A percentile compares a stretch with the other conserved stretches of the same genome.
Evolutionary conservation across 2,329 filamentous ascomycete genomes (phyloP).

Genomic region (Clarireedia monteithiana): DNA sequence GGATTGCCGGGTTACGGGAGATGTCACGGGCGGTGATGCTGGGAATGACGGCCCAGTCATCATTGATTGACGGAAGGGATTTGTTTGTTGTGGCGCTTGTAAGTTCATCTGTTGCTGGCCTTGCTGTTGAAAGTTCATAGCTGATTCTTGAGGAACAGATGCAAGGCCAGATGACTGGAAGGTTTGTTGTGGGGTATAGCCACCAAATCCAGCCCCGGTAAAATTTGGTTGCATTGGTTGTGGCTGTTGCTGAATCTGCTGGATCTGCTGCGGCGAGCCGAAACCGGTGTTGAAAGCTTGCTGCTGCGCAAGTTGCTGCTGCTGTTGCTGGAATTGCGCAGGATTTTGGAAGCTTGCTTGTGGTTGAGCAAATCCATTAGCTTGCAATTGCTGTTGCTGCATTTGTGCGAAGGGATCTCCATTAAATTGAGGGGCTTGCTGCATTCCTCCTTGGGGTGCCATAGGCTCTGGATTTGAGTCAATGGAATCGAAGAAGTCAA

Average conservation of each 20-base stretch:
- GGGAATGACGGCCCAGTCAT: constrained; percentile 42
- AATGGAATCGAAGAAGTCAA: constrained; percentile 92
- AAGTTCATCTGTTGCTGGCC: constrained; percentile 34
- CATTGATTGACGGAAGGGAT: constrained; percentile 92
- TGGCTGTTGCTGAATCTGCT: constrained; percentile 30
- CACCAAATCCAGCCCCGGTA: constrained; percentile 76
- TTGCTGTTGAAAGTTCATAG: constrained; percentile 41
- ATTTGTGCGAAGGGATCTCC: constrained; percentile 24
- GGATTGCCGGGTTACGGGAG: constrained; percentile 50
- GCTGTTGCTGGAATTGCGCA: constrained; percentile 31
- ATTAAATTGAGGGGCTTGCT: constrained; percentile 29
- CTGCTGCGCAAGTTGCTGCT: constrained; percentile 29
- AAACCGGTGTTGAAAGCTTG: constrained; percentile 27
- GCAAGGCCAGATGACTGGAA: constrained; percentile 47
- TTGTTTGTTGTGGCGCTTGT: constrained; percentile 53
- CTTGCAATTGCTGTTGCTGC: constrained; percentile 34
- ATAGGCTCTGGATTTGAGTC: constrained; percentile 78
- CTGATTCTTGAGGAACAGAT: constrained; percentile 50
- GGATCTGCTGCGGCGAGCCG: constrained; percentile 20
- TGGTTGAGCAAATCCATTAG: constrained; percentile 35
- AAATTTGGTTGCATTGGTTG: constrained; percentile 50
- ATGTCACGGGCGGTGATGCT: constrained; percentile 35
- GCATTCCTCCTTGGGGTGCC: constrained; percentile 36
- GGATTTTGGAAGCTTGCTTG: constrained; percentile 35
- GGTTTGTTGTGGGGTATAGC: constrained; percentile 61